Evolutionary conservation across 1,284 basidiomycete species (phyloP), one percentile per base, ranked within the genome.

Genomic region (Meira miltonrushii): DNA sequence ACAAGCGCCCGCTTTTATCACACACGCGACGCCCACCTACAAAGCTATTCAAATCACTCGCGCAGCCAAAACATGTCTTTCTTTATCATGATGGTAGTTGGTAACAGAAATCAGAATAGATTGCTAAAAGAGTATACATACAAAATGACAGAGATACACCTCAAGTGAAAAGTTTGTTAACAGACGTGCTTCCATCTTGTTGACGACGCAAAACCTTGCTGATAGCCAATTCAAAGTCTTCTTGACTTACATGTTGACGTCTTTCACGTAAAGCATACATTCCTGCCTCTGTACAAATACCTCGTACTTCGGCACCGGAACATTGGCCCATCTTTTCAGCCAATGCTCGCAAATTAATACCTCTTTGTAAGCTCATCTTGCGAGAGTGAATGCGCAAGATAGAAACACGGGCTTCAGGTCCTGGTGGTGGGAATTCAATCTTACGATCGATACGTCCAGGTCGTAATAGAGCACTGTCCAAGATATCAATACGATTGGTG

Each of bases 311-410:
- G 6, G 94, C 94, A 74, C 94, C 94, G 1, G 92, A 95, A 78
- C 93, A 96, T 75, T 94, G 90, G 2, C 94, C 94, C 94, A 97
- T 98, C 84, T 97, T 97, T 79, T 97, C 94, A 0, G 94, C 94
- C 13, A 97, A 83, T 1, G 88, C 86, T 38, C 92, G 88, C 28
- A 97, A 84, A 81, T 98, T 94, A 81, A 98, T 97, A 5, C 94
- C 94, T 61, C 94, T 86, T 82, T 97, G 93, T 46, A 98, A 82
- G 5, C 92, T 96, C 95, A 97, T 98, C 84, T 98, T 97, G 70
- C 94, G 85, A 40, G 92, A 95, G 80, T 98, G 94, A 67, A 97
- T 97, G 56, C 92, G 88, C 50, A 98, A 84, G 79, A 98, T 98
- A 23, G 91, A 90, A 46, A 97, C 90, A 71, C 94, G 88, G 6